Conservation (phyloP, 495 filamentous ascomycete genomes). For the Daldinia bambusicola region DNA sequence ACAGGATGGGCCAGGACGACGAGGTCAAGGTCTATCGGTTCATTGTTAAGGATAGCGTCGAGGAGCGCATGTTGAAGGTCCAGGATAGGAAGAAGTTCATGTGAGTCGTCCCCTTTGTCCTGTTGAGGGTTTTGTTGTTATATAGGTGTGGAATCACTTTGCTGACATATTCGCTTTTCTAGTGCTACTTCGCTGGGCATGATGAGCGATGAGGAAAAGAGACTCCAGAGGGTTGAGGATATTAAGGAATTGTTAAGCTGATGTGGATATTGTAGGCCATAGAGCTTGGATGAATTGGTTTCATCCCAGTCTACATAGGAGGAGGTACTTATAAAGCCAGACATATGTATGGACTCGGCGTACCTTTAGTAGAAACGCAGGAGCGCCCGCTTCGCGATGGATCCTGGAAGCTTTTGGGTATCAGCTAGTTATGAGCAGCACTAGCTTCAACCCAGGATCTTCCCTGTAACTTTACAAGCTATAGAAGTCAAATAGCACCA, state of each 20-base stretch:
- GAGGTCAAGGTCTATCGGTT: constrained; percentile 89
- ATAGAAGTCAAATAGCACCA: background rate
- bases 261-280: constrained; percentile 7
- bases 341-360: too few relatives aligned
- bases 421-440: background rate
- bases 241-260: constrained; percentile 89
- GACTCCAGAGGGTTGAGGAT: constrained; percentile 89
- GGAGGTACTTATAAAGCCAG: too few relatives aligned
- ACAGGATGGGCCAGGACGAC: constrained; percentile 93
- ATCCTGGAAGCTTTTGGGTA: background rate
- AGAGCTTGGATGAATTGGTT: background rate
- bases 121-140: constrained; percentile 9
- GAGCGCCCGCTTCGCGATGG: background rate
- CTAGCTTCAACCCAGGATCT: background rate
- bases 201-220: constrained; percentile 94
- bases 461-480: background rate
- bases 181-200: constrained; percentile 93
- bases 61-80: constrained; percentile 91
- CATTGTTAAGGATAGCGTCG: constrained; percentile 88
- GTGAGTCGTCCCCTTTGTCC: constrained; percentile 61
- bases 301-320: background rate
- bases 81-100: constrained; percentile 97
- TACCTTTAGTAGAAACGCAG: background rate
- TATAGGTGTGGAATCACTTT: background rate
- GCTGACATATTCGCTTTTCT: constrained; percentile 41